Conservation (phyloP, 345 rosid species). For the Crucihimalaya himalaica region DNA sequence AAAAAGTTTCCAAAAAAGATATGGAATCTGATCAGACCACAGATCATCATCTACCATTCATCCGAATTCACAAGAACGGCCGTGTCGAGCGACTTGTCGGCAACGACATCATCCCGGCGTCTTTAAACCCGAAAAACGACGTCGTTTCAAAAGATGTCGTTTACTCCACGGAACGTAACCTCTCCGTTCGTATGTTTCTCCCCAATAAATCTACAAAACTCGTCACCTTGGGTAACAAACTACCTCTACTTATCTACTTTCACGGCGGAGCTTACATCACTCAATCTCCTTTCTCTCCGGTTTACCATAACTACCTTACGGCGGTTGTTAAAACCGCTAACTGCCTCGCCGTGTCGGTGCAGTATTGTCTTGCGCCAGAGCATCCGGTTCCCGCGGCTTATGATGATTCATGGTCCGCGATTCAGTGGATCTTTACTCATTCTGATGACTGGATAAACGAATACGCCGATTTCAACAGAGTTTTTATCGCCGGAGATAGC, state of each 20-base stretch:
- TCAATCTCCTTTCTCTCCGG: conserved; percentile 41
- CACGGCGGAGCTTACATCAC: conserved; percentile 52
- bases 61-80: conserved; percentile 44
- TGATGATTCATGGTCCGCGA: conserved; percentile 52
- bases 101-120: conserved; percentile 43
- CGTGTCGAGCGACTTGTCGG: conserved; percentile 40
- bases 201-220: conserved; percentile 15
- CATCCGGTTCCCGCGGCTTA: conserved; percentile 49
- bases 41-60: conserved; percentile 21
- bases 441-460: conserved; percentile 39
- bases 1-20: too few species aligned
- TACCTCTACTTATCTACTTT: conserved; percentile 55
- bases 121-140: conserved; percentile 29
- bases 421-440: conserved; percentile 46
- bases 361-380: conserved; percentile 50
- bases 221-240: conserved; percentile 23
- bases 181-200: conserved; percentile 50
- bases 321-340: conserved; percentile 43
- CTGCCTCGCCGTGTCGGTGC: conserved; percentile 42
- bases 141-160: conserved; percentile 48
- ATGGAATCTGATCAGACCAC: conserved; percentile 6
- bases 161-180: conserved; percentile 11
- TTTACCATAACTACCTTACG: conserved; percentile 36
- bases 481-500: conserved; percentile 49
- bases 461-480: conserved; percentile 39